Conservation (phyloP, 2,329 filamentous ascomycete species). For the Fusarium nematophilum region DNA sequence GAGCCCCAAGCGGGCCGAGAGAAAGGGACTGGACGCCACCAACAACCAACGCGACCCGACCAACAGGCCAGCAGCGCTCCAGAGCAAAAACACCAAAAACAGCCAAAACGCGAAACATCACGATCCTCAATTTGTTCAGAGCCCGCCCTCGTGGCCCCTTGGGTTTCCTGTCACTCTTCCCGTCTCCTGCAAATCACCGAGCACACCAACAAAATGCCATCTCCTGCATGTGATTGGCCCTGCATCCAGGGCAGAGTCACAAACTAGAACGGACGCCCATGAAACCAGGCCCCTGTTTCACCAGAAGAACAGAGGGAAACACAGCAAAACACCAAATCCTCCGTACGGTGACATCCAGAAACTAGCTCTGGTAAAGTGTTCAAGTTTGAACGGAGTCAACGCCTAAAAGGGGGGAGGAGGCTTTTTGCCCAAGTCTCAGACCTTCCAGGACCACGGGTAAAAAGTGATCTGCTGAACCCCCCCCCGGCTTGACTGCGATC, state of each 20-base stretch:
- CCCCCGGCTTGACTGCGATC: conserved; percentile 28
- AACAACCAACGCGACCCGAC: conserved; percentile 23
- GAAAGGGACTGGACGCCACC: not conserved
- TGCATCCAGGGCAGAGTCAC: conserved; percentile 3
- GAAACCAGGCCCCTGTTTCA: conserved; percentile 42
- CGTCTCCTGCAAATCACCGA: conserved; percentile 18
- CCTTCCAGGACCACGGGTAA: not conserved
- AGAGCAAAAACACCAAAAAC: conserved; percentile 31
- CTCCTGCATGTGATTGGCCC: conserved; percentile 17
- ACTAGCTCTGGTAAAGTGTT: not conserved
- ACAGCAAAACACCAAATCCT: conserved; percentile 16
- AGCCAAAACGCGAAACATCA: conserved; percentile 37
- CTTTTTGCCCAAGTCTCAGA: conserved; percentile 17
- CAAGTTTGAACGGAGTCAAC: conserved; percentile 15
- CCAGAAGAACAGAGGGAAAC: conserved; percentile 9
- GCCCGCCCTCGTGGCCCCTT: not conserved
- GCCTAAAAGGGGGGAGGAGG: conserved; percentile 24
- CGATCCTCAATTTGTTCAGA: conserved; percentile 21
- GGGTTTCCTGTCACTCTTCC: not conserved
- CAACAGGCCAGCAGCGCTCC: conserved; percentile 17
- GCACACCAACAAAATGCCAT: conserved; percentile 6
- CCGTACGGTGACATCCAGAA: not conserved
- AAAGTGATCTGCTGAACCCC: conserved; percentile 30
- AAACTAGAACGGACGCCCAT: conserved; percentile 19
- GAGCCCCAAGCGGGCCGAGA: not conserved